These are phyloP conservation scores for Neospora caninum DNA, from an alignment of 169 alveolate genomes.

Conservation along the genomic window DNA sequence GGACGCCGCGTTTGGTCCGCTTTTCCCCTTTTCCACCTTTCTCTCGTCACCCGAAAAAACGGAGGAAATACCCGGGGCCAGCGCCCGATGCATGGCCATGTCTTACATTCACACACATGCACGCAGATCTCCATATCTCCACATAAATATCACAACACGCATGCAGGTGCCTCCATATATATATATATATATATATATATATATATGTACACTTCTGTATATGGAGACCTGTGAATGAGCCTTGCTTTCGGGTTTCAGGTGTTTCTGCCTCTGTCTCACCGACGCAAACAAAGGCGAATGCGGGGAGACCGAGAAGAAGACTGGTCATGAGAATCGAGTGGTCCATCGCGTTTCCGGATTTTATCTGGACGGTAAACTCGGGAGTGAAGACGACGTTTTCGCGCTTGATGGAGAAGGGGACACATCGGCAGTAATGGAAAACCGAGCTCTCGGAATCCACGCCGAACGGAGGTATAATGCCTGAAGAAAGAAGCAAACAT, in stretches of 20 bases:
- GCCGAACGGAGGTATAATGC: conserved; percentile 60
- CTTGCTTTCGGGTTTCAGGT: not conserved
- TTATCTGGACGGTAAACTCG: conserved; percentile 47
- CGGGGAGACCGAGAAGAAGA: conserved; percentile 55
- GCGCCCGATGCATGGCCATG: too few relatives aligned
- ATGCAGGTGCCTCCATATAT: too few relatives aligned
- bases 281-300: conserved; percentile 68
- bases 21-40: too few relatives aligned
- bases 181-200: too few relatives aligned
- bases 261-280: conserved; percentile 23
- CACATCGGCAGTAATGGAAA: conserved; percentile 63
- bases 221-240: too few relatives aligned
- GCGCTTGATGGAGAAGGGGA: conserved; percentile 57
- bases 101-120: too few relatives aligned
- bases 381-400: conserved; percentile 52
- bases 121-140: too few relatives aligned
- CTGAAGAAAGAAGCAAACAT: not conserved
- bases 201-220: too few relatives aligned
- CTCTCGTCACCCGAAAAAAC: too few relatives aligned
- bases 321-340: conserved; percentile 56
- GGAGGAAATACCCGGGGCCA: too few relatives aligned
- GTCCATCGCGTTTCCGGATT: conserved; percentile 56
- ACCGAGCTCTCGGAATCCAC: conserved; percentile 56
- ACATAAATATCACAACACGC: too few relatives aligned
- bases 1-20: too few relatives aligned